Evolutionary conservation across 768 basidiomycete species (phyloP).

Genomic region (Exsudoporus frostii): DNA sequence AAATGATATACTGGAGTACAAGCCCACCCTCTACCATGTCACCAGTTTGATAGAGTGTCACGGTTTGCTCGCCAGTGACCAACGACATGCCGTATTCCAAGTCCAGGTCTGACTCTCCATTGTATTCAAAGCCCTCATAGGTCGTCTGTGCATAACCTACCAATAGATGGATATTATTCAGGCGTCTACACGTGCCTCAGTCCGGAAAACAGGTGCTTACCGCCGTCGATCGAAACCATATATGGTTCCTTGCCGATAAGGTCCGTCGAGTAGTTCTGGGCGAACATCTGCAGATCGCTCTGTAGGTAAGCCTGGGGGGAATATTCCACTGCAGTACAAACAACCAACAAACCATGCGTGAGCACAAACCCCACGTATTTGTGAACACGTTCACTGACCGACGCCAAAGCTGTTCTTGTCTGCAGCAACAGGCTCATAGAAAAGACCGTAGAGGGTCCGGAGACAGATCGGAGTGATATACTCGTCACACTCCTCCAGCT

Average conservation of each 20-base stretch:
- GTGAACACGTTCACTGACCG: conserved; percentile 13
- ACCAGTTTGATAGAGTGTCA: conserved; percentile 35
- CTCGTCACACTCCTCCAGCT: conserved; percentile 22
- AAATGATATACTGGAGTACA: neutral
- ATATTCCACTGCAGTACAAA: conserved; percentile 29
- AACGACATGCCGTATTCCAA: conserved; percentile 32
- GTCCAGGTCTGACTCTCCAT: conserved; percentile 33
- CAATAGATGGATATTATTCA: neutral
- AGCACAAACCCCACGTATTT: neutral
- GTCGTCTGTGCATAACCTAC: conserved; percentile 28
- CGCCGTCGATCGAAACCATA: conserved; percentile 36
- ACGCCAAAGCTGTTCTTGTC: conserved; percentile 34
- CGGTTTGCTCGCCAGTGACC: conserved; percentile 26
- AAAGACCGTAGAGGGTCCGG: conserved; percentile 24
- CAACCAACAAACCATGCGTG: neutral
- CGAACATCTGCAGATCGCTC: conserved; percentile 35
- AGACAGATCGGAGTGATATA: conserved; percentile 33
- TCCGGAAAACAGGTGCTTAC: conserved; percentile 12
- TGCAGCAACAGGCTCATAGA: conserved; percentile 23
- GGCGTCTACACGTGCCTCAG: neutral
- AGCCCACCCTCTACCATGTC: conserved; percentile 24
- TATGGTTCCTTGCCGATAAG: conserved; percentile 26
- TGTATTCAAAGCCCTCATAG: conserved; percentile 10
- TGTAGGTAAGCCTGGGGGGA: conserved; percentile 31
- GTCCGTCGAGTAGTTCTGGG: conserved; percentile 16